Evolutionary conservation across 176 grass and related monocot species (phyloP).

Genomic region (Zoysia japonica): DNA sequence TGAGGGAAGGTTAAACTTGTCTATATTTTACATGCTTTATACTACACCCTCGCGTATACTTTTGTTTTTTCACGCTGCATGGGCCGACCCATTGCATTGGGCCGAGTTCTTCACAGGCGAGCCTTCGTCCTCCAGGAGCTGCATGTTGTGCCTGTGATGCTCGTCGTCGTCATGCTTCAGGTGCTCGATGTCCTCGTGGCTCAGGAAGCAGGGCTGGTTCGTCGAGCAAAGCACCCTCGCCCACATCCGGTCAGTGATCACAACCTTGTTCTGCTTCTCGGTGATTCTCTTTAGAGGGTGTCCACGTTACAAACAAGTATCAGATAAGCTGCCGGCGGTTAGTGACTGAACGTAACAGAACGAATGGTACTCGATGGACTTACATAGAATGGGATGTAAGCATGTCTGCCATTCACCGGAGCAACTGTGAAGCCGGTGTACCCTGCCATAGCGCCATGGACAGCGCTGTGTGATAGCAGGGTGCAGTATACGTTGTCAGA

Average conservation of each 20-base stretch:
- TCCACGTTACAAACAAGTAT: constrained; percentile 7
- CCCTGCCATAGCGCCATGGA: constrained; percentile 91
- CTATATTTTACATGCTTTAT: constrained; percentile 35
- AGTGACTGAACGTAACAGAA: background rate
- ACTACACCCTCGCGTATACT: background rate
- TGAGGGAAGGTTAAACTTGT: background rate
- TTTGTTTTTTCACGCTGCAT: constrained; percentile 2
- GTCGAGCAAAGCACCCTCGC: constrained; percentile 89
- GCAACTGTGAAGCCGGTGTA: constrained; percentile 92
- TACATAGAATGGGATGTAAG: constrained; percentile 97
- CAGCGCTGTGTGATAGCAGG: constrained; percentile 75
- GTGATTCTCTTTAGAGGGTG: constrained; percentile 65
- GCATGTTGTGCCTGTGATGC: constrained; percentile 51
- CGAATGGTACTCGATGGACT: constrained; percentile 21
- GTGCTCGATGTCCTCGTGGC: constrained; percentile 63
- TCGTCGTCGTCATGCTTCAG: constrained; percentile 58
- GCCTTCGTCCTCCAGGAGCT: constrained; percentile 33
- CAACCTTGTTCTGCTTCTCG: constrained; percentile 88
- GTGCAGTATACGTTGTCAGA: constrained; percentile 96
- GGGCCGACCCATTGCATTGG: constrained; percentile 38
- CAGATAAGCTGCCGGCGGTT: constrained; percentile 9
- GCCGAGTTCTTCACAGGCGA: constrained; percentile 31
- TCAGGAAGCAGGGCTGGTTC: constrained; percentile 88
- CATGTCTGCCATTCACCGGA: constrained; percentile 77
- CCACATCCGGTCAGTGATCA: constrained; percentile 97